Evolutionary conservation across 2,329 filamentous ascomycete genomes (phyloP).

Genomic region (Neocatenulostroma microsporum): DNA sequence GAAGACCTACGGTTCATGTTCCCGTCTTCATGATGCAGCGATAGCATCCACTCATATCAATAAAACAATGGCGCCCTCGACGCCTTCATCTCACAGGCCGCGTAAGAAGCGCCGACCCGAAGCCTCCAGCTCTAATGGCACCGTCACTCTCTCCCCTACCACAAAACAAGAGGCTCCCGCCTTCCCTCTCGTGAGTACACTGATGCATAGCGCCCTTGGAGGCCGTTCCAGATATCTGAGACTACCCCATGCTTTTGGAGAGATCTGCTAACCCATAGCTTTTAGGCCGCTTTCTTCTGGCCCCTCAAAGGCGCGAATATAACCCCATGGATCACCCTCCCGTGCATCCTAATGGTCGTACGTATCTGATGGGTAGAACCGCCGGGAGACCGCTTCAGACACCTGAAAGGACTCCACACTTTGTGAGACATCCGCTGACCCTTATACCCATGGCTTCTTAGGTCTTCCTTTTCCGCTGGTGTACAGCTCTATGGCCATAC

Average conservation of each 20-base stretch:
- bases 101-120: constrained; percentile 38
- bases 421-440: too few species aligned
- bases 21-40: constrained; percentile 1
- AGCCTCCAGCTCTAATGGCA: constrained; percentile 36
- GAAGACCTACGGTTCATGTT: not conserved
- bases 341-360: constrained; percentile 79
- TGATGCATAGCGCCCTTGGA: too few species aligned
- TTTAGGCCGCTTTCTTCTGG: constrained; percentile 89
- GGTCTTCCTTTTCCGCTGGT: constrained; percentile 91
- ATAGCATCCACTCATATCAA: too few species aligned
- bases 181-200: constrained; percentile 86
- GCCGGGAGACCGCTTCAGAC: too few species aligned
- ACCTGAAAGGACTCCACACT: too few species aligned
- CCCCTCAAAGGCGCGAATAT: constrained; percentile 66
- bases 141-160: constrained; percentile 36
- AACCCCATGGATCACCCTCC: constrained; percentile 88
- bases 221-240: too few species aligned
- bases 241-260: too few species aligned
- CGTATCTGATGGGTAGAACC: too few species aligned
- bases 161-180: constrained; percentile 52
- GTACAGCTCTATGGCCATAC: constrained; percentile 86
- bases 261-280: too few species aligned
- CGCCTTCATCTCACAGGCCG: constrained; percentile 23
- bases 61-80: constrained; percentile 14
- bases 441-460: too few species aligned